phyloP scores from a whole-genome alignment of 495 filamentous ascomycete genomes.

The Zalerion maritima region DNA sequence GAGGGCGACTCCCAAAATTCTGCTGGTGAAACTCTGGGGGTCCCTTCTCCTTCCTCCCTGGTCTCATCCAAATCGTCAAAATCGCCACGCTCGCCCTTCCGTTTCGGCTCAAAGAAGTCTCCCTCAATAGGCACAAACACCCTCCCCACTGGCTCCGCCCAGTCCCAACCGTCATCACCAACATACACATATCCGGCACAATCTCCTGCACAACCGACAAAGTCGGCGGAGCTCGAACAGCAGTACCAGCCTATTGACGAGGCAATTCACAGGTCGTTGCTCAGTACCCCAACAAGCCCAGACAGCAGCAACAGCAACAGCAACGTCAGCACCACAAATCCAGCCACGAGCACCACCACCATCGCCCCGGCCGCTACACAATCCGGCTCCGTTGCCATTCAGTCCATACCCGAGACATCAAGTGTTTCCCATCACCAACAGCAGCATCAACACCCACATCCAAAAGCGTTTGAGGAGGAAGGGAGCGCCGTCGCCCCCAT shows the following conservation, averaged over 20 bases:
- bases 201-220: too few species aligned
- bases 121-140: constrained; percentile 6
- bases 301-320: constrained; percentile 6
- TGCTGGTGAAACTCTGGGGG: constrained; percentile 22
- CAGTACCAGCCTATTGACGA: neutral
- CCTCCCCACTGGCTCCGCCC: too few species aligned
- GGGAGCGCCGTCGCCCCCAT: constrained; percentile 10
- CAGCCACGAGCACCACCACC: constrained; percentile 13
- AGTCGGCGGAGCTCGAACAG: constrained; percentile 1
- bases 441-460: constrained; percentile 8
- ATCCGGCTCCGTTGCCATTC: constrained; percentile 7
- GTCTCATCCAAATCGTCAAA: constrained; percentile 29
- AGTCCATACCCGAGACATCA: neutral
- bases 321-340: constrained; percentile 4
- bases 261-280: neutral
- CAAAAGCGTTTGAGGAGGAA: constrained; percentile 8
- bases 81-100: constrained; percentile 38
- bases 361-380: constrained; percentile 10
- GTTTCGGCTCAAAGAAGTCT: constrained; percentile 22
- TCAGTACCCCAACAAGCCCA: neutral
- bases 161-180: too few species aligned
- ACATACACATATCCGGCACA: too few species aligned
- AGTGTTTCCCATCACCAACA: constrained; percentile 1
- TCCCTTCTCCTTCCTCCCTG: constrained; percentile 14
- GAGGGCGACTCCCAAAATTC: constrained; percentile 17